Conservation (phyloP, 2,329 filamentous ascomycete genomes). For the Fusarium tjaetaba region DNA sequence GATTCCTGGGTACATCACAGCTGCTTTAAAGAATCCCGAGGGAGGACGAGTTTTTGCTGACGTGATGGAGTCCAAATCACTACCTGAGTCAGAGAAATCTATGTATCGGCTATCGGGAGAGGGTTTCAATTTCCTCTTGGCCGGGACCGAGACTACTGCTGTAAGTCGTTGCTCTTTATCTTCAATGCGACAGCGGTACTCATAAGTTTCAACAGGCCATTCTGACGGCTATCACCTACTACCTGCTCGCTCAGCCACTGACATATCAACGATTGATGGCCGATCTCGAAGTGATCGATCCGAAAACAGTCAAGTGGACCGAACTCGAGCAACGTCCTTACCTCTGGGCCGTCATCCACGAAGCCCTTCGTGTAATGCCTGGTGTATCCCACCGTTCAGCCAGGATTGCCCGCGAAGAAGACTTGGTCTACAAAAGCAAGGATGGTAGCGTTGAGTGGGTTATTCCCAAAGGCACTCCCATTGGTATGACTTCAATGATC, state of each 20-base stretch:
- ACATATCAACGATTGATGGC: conserved; percentile 43
- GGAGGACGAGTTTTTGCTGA: conserved; percentile 29
- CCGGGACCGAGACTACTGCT: conserved; percentile 52
- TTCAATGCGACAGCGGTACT: rapidly evolving
- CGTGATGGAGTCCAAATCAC: conserved; percentile 31
- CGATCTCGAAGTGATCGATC: conserved; percentile 45
- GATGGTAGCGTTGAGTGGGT: conserved; percentile 35
- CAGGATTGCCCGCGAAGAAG: conserved; percentile 40
- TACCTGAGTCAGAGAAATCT: conserved; percentile 51
- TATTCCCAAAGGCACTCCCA: conserved; percentile 45
- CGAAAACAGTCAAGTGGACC: conserved; percentile 43
- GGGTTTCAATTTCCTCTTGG: conserved; percentile 49
- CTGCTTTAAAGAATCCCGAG: conserved; percentile 13
- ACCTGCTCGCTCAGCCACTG: conserved; percentile 48
- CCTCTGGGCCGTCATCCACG: conserved; percentile 50
- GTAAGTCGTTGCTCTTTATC: conserved; percentile 27
- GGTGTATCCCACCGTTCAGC: conserved; percentile 43
- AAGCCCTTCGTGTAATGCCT: conserved; percentile 49
- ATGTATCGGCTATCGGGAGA: conserved; percentile 50
- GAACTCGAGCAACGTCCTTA: conserved; percentile 51
- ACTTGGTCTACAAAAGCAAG: conserved; percentile 40
- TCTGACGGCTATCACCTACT: conserved; percentile 49
- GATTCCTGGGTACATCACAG: conserved; percentile 18
- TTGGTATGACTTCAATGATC: conserved; percentile 48
- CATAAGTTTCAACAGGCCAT: conserved; percentile 26